Conservation (phyloP, 192 early-diverging fungal species). For the Gonapodya prolifera region DNA sequence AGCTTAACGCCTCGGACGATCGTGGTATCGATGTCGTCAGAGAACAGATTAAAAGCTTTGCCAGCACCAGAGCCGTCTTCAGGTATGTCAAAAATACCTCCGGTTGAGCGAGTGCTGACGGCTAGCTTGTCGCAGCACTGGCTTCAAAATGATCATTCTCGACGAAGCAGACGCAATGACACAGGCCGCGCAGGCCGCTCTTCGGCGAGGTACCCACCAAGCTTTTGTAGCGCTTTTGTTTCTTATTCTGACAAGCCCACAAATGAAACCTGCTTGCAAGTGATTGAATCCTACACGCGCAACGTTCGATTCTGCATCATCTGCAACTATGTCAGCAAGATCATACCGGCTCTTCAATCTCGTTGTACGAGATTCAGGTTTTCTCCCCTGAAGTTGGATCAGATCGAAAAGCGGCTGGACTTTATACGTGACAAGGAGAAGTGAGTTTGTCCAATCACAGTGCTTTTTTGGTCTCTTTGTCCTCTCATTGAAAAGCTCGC, state of each 20-base stretch:
- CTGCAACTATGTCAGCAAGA: slow-evolving; percentile 96
- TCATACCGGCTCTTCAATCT: slow-evolving; percentile 94
- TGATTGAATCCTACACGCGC: slow-evolving; percentile 95
- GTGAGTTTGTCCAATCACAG: slow-evolving; percentile 17
- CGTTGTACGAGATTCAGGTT: slow-evolving; percentile 98
- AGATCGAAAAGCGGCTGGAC: slow-evolving; percentile 67
- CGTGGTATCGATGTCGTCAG: slow-evolving; percentile 96
- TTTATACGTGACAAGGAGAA: slow-evolving; percentile 54
- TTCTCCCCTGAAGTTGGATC: slow-evolving; percentile 63
- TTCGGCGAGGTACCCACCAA: slow-evolving; percentile 57
- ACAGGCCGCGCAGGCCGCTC: slow-evolving; percentile 73
- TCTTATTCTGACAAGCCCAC: not conserved
- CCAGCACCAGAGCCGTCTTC: slow-evolving; percentile 88
- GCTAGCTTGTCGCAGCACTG: slow-evolving; percentile 31
- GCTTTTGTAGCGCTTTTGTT: not conserved
- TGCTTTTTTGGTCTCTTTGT: not conserved
- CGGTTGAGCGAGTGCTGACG: not conserved
- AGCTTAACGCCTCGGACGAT: slow-evolving; percentile 97
- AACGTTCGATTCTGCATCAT: slow-evolving; percentile 98
- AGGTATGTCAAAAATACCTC: slow-evolving; percentile 21
- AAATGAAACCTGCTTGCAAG: slow-evolving; percentile 18
- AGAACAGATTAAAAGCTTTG: slow-evolving; percentile 97
- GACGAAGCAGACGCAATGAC: slow-evolving; percentile 99
- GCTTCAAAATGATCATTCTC: slow-evolving; percentile 91
- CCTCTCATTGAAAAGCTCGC: not conserved